phyloP scores from a whole-genome alignment of 495 filamentous ascomycete species.

The Podospora didyma region DNA sequence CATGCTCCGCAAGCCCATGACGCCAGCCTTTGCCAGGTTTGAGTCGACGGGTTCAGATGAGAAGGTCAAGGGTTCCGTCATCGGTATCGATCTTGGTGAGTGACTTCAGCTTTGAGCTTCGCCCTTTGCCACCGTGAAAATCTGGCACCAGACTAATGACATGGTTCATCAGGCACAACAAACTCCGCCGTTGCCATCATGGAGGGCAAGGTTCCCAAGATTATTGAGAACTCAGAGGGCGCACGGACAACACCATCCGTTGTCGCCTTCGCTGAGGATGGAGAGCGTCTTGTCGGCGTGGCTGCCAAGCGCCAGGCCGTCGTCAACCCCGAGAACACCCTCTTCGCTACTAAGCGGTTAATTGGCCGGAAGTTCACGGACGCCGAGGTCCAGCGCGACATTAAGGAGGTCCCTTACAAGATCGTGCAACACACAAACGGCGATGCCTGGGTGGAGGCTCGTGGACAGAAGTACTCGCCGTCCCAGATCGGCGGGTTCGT shows the following conservation, averaged over 20 bases:
- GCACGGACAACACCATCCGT: constrained; percentile 95
- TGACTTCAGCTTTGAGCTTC: constrained; percentile 10
- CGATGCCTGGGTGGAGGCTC: constrained; percentile 96
- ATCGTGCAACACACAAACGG: constrained; percentile 98
- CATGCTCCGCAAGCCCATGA: constrained; percentile 44
- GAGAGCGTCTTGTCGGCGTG: constrained; percentile 95
- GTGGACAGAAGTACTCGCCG: constrained; percentile 95
- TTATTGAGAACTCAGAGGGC: constrained; percentile 92
- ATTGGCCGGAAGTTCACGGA: constrained; percentile 99
- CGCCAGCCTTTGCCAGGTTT: constrained; percentile 55
- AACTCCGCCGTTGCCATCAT: constrained; percentile 98
- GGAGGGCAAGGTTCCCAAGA: constrained; percentile 92
- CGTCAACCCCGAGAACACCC: constrained; percentile 98
- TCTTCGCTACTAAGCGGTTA: constrained; percentile 99
- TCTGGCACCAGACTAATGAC: constrained; percentile 22
- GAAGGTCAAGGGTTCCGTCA: constrained; percentile 90
- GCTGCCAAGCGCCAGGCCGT: constrained; percentile 98
- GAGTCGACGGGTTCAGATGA: constrained; percentile 68
- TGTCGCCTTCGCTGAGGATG: constrained; percentile 94
- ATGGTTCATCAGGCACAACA: constrained; percentile 66
- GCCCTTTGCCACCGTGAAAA: not conserved
- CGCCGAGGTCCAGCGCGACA: constrained; percentile 92
- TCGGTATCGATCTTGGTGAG: constrained; percentile 97
- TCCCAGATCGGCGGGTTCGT: constrained; percentile 98
- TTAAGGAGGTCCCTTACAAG: constrained; percentile 98